Evolutionary conservation across 164 flowering plant genomes (phyloP), one percentile per base, ranked within the genome.

Genomic region (Taxillus chinensis): DNA sequence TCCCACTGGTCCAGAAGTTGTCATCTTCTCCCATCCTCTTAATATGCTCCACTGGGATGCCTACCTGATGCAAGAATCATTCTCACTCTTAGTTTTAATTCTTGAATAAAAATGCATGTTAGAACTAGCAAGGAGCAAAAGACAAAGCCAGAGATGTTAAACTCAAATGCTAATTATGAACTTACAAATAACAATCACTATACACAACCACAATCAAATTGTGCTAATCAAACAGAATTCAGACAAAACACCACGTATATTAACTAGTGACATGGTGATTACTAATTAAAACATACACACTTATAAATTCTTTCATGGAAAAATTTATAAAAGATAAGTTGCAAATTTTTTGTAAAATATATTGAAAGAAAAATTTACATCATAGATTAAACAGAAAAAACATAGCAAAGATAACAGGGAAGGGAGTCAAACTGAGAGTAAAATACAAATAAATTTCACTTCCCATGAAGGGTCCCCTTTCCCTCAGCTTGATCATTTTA

Each of bases 1-100:
- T 75, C 55, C 98, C 98, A 80, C 96, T 92, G 4, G 80, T 83
- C 98, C 96, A 92, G 61, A 92, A 92, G 83, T 92, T 92, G 76
- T 92, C 98, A 9, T 86, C 95, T 68, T 76, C 93, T 59, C 96
- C 98, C 88, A 92, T 82, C 63, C 85, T 82, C 72, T 86, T 92
- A 66, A 92, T 87, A 62, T 84, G 91, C 65, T 89, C 85, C 60
- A 66, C 74, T 51, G 98, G 96, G 75, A 92, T 79, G 66, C 96
- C 93, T 50, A 92, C 66, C 98, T 92, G 82, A 66, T 62, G 64
- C 75, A 75, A 75, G 65, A 70, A 63, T 55, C 50, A 48, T 48
- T 52, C 55, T 15, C 48, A 39, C 27, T 27, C 27, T 27, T 27
- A 27, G 11, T 6, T 43, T 43, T 9, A 43, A 2, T 43, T 43